Evolutionary conservation across 1,139 yeast species (phyloP), one percentile per base, ranked within the genome.

Genomic region (Diutina sp.): DNA sequence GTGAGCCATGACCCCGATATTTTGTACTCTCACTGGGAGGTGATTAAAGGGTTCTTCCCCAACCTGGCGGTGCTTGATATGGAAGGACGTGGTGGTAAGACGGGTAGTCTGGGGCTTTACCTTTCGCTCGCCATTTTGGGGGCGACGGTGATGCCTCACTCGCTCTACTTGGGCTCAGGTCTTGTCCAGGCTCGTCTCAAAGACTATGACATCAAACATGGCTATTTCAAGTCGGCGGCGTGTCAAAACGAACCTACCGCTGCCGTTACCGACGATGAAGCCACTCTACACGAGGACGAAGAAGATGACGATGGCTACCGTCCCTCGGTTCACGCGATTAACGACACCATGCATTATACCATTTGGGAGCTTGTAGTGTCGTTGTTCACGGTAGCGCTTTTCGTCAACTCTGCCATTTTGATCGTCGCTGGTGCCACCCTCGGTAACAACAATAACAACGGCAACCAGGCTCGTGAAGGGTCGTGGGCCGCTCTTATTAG

Each of bases 111-210:
- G 53, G 53, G 53, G n/a, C 73, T 91, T 52, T 93, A 88, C 66
- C 74, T 90, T 51, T 84, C 96, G 56, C 83, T 95, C 62, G 98
- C 97, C 28, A 87, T 93, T 57, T 74, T 93, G 57, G 99, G 99
- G 25, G 97, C 98, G 35, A 95, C 98, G 1, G 96, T 93, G 38
- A 93, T 93, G 99, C 99, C 99, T 3, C 99, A 93, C 68, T 87
- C 96, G 1, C 74, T 93, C 53, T 93, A 88, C 66, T 74, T 93
- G 58, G 99, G 99, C 0, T 87, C 96, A 0, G 96, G 97, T 1
- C 77, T 93, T 58, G 98, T 93, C 9, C 97, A 91, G 67, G 87
- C 97, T 2, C 79, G 99, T 59, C 74, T 93, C 60, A 78, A 83
- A 61, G 97, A 90, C 53, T 91, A 78, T 65, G 99, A 93, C 68